Conservation (phyloP, 257 asterid species). For the Leptodermis oblonga region DNA sequence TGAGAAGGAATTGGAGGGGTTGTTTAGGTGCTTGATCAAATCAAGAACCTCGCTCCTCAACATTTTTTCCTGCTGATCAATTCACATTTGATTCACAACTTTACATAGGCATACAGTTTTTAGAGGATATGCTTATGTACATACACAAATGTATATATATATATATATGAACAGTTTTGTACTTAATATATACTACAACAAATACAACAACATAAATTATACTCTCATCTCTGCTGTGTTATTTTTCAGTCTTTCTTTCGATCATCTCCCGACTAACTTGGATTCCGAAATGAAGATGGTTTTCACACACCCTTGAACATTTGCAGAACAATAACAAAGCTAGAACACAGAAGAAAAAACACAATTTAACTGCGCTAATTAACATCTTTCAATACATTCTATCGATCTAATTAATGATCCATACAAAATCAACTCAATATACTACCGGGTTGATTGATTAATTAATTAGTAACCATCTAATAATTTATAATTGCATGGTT, state of each 20-base stretch:
- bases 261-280: too few relatives aligned
- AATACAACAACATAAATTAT: background rate
- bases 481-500: too few relatives aligned
- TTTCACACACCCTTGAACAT: too few relatives aligned
- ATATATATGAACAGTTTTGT: background rate
- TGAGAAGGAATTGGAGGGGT: conserved; percentile 26
- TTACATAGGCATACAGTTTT: conserved; percentile 13
- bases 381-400: too few relatives aligned
- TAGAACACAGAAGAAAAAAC: too few relatives aligned
- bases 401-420: too few relatives aligned
- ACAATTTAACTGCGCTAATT: too few relatives aligned
- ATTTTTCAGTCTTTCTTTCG: background rate
- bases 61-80: conserved; percentile 20
- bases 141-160: background rate
- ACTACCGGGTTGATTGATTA: too few relatives aligned
- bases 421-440: too few relatives aligned
- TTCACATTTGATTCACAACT: background rate
- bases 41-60: conserved; percentile 25
- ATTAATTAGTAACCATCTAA: too few relatives aligned
- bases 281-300: too few relatives aligned
- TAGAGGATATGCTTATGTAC: conserved; percentile 9
- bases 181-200: background rate
- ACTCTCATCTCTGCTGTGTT: background rate
- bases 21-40: conserved; percentile 30
- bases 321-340: too few relatives aligned